These are phyloP conservation scores for Erythrobasidium hasegawianum DNA, from an alignment of 1,284 basidiomycete genomes.

Conservation along the genomic window DNA sequence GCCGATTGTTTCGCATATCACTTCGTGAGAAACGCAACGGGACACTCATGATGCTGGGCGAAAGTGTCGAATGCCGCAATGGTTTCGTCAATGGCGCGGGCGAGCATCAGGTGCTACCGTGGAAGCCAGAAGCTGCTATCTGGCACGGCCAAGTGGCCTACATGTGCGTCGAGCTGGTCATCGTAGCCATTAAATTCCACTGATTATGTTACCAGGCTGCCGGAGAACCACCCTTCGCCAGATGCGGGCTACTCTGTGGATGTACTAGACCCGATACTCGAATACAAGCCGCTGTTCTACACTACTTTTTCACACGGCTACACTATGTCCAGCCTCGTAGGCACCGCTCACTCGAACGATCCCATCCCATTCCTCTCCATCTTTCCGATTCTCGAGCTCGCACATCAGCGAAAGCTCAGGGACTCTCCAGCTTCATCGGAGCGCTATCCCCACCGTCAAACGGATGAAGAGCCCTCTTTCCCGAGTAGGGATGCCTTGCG, in stretches of 20 bases:
- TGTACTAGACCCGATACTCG: slow-evolving; percentile 16
- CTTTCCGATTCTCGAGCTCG: neutral
- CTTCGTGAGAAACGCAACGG: neutral
- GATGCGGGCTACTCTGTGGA: slow-evolving; percentile 29
- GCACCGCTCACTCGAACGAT: neutral
- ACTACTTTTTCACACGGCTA: slow-evolving; percentile 6
- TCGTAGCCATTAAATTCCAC: neutral
- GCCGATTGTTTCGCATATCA: slow-evolving; percentile 17
- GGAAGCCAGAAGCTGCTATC: slow-evolving; percentile 24
- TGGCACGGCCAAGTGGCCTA: slow-evolving; percentile 24
- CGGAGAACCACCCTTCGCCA: slow-evolving; percentile 20
- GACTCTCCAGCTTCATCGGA: slow-evolving; percentile 9
- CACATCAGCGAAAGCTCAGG: slow-evolving; percentile 5
- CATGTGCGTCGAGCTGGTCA: neutral
- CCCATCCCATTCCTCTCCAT: slow-evolving; percentile 5
- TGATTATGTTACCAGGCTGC: slow-evolving; percentile 1
- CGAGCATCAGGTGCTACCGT: neutral
- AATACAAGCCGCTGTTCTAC: slow-evolving; percentile 29
- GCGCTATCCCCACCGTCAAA: neutral
- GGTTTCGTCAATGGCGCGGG: neutral
- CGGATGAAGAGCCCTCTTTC: slow-evolving; percentile 17
- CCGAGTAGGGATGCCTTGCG: slow-evolving; percentile 12
- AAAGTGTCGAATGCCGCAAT: slow-evolving; percentile 18
- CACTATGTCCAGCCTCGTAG: neutral
- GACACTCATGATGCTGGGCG: slow-evolving; percentile 12